These are phyloP conservation scores for Aspergillus pseudoglaucus DNA, from an alignment of 2,329 filamentous ascomycete genomes.

Conservation along the genomic window DNA sequence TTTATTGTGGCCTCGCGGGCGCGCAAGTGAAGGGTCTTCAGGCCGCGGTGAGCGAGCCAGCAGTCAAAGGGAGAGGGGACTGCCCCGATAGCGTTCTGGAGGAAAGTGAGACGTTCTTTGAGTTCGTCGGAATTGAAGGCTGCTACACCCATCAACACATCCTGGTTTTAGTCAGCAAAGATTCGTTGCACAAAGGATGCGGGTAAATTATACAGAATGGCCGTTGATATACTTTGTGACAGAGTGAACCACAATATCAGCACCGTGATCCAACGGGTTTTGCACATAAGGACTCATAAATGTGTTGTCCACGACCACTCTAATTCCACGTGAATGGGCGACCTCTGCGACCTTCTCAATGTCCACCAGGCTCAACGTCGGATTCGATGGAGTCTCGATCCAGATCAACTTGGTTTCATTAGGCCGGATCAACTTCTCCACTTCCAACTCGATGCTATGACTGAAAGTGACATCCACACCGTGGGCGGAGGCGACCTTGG, in stretches of 20 bases:
- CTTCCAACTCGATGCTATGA: slow-evolving; percentile 82
- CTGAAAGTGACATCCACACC: slow-evolving; percentile 93
- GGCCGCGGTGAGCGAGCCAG: slow-evolving; percentile 93
- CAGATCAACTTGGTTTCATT: slow-evolving; percentile 84
- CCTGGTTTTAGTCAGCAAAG: slow-evolving; percentile 37
- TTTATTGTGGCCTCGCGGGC: slow-evolving; percentile 79
- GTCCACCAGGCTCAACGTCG: slow-evolving; percentile 86
- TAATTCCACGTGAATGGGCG: slow-evolving; percentile 80
- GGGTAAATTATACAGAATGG: slow-evolving; percentile 51
- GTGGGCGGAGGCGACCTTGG: slow-evolving; percentile 90
- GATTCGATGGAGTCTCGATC: slow-evolving; percentile 95
- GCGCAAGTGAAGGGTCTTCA: slow-evolving; percentile 93
- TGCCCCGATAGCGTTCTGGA: slow-evolving; percentile 95
- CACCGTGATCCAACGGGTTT: slow-evolving; percentile 89
- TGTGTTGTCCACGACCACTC: slow-evolving; percentile 98
- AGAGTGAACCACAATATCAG: slow-evolving; percentile 92
- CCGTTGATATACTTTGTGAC: slow-evolving; percentile 99
- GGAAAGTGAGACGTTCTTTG: slow-evolving; percentile 70
- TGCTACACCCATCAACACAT: slow-evolving; percentile 95
- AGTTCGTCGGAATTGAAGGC: slow-evolving; percentile 86
- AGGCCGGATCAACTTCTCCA: slow-evolving; percentile 73
- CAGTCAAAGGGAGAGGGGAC: slow-evolving; percentile 93
- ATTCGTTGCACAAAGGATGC: neutral
- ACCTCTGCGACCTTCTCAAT: slow-evolving; percentile 76
- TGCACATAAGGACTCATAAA: slow-evolving; percentile 96